A percentile compares a stretch with the other conserved stretches of the same genome.
These are phyloP conservation scores for Trametes elegans DNA, from an alignment of 768 basidiomycete species.

Conservation along the genomic window DNA sequence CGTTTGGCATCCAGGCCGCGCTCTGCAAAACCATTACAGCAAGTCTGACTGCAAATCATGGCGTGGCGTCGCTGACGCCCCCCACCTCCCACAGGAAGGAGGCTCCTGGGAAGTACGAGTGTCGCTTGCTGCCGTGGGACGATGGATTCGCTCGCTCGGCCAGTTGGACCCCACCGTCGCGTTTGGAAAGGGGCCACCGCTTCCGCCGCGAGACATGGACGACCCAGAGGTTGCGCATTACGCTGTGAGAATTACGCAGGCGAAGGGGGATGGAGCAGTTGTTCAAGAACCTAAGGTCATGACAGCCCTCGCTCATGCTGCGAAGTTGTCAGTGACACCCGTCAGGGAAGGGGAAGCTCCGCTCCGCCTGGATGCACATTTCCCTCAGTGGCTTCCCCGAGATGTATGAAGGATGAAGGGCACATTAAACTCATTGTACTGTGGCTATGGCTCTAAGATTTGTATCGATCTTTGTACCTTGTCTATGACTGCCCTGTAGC, in stretches of 20 bases:
- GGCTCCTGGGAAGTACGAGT: conserved; percentile 61
- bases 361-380: conserved; percentile 31
- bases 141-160: conserved; percentile 57
- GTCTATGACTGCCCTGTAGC: too few species aligned
- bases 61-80: not conserved
- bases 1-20: conserved; percentile 57
- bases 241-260: conserved; percentile 7
- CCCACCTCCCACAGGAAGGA: conserved; percentile 44
- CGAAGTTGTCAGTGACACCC: conserved; percentile 41
- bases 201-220: conserved; percentile 36
- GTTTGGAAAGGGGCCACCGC: conserved; percentile 39
- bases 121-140: conserved; percentile 54
- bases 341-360: conserved; percentile 40
- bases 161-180: conserved; percentile 38
- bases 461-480: too few species aligned
- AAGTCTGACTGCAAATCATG: not conserved
- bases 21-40: conserved; percentile 52
- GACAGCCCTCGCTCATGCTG: conserved; percentile 47
- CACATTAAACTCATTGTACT: too few species aligned
- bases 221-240: conserved; percentile 37
- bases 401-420: not conserved
- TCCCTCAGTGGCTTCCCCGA: conserved; percentile 31
- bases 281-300: conserved; percentile 22
- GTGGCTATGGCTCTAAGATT: too few species aligned
- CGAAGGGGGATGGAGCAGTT: conserved; percentile 3